Evolutionary conservation across 257 asterid genomes (phyloP), one percentile per base, ranked within the genome.

Genomic region (Solanum clarkiae): DNA sequence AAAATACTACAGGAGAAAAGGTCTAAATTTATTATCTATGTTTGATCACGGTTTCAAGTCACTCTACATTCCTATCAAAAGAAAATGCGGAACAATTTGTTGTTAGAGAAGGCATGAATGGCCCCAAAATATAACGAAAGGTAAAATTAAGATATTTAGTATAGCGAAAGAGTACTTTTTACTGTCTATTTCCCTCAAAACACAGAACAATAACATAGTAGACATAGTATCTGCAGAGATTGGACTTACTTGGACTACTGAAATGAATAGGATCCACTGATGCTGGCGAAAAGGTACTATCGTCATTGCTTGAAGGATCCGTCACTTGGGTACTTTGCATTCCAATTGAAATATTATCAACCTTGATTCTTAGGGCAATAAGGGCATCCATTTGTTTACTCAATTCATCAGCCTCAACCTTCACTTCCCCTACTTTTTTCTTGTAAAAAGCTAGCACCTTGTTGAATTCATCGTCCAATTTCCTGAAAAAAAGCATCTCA

Each of bases 371-470:
- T 83, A 95, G 86, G 82, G 98, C 99, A 86, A 95, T 92, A 4
- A 95, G 93, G 15, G 95, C 95, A 84, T 95, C 97, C 98, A 95
- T 95, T 84, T 95, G 99, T 32, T 86, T 93, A 81, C 84, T 93
- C 85, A 95, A 74, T 85, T 88, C 88, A 36, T 81, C 93, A 4
- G 97, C 98, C 65, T 92, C 95, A 16, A 20, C 26, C 68, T 86
- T 88, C 81, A 86, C 91, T 36, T 94, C 93, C 32, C 82, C 85
- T 20, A 93, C 93, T 71, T 91, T 94, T 0, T 15, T 88, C 89
- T 80, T 85, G 62, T 93, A 94, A 85, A 95, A 95, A 26, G 54
- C 90, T 0, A 91, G 47, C 45, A 92, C 98, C 69, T 93, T 95
- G 49, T 95, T 94, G 84, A 95, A 94, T 60, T 95, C 98, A 8